A percentile compares a stretch with the other conserved stretches of the same genome.
Conservation (phyloP, 2,329 filamentous ascomycete genomes). For the Phyllosticta capitalensis region DNA sequence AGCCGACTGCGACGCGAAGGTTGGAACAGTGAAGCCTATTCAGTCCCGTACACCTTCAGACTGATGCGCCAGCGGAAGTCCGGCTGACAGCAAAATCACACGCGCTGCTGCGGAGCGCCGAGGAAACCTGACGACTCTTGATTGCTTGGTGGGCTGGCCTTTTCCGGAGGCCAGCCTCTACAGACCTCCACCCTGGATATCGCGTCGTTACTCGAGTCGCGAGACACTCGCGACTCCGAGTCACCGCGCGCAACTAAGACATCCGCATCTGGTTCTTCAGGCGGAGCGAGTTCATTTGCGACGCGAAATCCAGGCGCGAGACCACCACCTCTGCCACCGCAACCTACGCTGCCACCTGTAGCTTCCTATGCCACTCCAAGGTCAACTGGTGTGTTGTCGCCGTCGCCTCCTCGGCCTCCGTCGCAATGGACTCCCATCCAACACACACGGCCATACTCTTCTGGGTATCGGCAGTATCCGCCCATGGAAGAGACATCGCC, state of each 20-base stretch:
- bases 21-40: not conserved
- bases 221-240: slow-evolving; percentile 52
- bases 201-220: slow-evolving; percentile 72
- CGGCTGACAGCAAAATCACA: not conserved
- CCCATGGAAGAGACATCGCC: slow-evolving; percentile 18
- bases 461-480: slow-evolving; percentile 23
- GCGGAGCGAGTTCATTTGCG: not conserved
- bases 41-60: not conserved
- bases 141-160: slow-evolving; percentile 24
- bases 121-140: not conserved
- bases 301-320: slow-evolving; percentile 16
- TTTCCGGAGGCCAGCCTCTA: slow-evolving; percentile 6
- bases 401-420: not conserved
- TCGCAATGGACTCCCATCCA: slow-evolving; percentile 3
- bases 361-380: slow-evolving; percentile 21
- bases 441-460: slow-evolving; percentile 27
- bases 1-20: not conserved
- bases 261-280: slow-evolving; percentile 17
- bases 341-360: slow-evolving; percentile 26
- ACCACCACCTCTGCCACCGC: slow-evolving; percentile 24
- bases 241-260: slow-evolving; percentile 44
- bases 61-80: not conserved
- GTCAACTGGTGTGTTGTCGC: slow-evolving; percentile 1
- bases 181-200: slow-evolving; percentile 71
- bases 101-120: not conserved